These are phyloP conservation scores for Trichophyton simii DNA, from an alignment of 2,329 filamentous ascomycete genomes.

Conservation along the genomic window DNA sequence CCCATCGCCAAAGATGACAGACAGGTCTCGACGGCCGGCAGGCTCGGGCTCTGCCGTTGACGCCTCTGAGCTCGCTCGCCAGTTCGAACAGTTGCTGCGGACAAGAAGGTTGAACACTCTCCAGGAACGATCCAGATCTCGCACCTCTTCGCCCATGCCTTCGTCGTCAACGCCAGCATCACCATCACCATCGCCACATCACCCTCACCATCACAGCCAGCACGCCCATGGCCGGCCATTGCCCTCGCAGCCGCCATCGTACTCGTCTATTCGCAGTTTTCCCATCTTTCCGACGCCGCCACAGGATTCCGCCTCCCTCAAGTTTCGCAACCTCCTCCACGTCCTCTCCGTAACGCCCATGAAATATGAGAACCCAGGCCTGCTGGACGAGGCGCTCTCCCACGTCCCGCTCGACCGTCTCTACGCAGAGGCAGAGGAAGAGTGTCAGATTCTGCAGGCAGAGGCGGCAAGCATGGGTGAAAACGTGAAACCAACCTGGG, in stretches of 20 bases:
- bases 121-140: slow-evolving; percentile 49
- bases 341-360: slow-evolving; percentile 77
- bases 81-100: slow-evolving; percentile 77
- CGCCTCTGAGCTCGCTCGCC: slow-evolving; percentile 65
- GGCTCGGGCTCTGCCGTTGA: slow-evolving; percentile 41
- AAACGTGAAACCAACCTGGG: slow-evolving; percentile 74
- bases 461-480: slow-evolving; percentile 79
- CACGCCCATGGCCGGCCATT: slow-evolving; percentile 27
- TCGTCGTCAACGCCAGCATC: slow-evolving; percentile 11
- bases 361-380: slow-evolving; percentile 90
- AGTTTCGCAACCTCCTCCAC: slow-evolving; percentile 70
- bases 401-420: slow-evolving; percentile 80
- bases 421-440: slow-evolving; percentile 88
- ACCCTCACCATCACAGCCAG: too few relatives aligned
- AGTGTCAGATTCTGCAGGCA: slow-evolving; percentile 73
- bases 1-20: not conserved
- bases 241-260: slow-evolving; percentile 43
- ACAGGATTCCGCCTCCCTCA: slow-evolving; percentile 55
- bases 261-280: slow-evolving; percentile 50
- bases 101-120: slow-evolving; percentile 80
- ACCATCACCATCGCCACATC: not conserved
- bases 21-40: not conserved
- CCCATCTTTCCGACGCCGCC: slow-evolving; percentile 66
- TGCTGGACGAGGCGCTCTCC: slow-evolving; percentile 81
- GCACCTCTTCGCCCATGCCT: slow-evolving; percentile 37